phyloP scores from a whole-genome alignment of 371 early-diverging fungal species.

The Paraphysoderma sedebokerense region DNA sequence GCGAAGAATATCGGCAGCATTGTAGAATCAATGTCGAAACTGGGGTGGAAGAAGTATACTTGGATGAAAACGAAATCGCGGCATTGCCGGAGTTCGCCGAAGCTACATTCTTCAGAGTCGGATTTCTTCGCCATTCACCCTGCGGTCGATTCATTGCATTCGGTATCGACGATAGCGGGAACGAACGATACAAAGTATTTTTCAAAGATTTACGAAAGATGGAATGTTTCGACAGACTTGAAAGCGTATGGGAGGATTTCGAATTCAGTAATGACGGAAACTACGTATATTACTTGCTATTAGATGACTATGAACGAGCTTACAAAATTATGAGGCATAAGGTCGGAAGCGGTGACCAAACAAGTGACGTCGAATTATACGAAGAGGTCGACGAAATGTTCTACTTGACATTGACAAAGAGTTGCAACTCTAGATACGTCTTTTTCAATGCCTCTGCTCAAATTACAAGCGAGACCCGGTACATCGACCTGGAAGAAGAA shows the following conservation, averaged over 20 bases:
- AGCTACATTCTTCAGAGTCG: conserved; percentile 28
- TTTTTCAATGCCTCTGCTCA: conserved; percentile 29
- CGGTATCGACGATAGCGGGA: conserved; percentile 30
- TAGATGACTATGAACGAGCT: conserved; percentile 35
- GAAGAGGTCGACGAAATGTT: conserved; percentile 43
- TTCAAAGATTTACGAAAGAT: conserved; percentile 25
- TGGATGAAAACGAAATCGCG: conserved; percentile 35
- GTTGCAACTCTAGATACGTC: conserved; percentile 23
- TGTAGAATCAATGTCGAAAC: conserved; percentile 12
- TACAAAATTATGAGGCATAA: conserved; percentile 27
- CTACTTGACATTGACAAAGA: conserved; percentile 26
- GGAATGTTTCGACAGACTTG: conserved; percentile 17
- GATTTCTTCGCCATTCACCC: conserved; percentile 30
- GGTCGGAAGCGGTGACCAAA: conserved; percentile 12
- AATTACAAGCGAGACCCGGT: conserved; percentile 34
- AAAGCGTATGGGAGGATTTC: conserved; percentile 29
- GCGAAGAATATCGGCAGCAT: conserved; percentile 32
- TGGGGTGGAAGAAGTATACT: conserved; percentile 18
- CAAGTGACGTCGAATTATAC: conserved; percentile 21
- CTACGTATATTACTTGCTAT: conserved; percentile 23
- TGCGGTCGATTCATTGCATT: conserved; percentile 28
- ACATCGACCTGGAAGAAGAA: conserved; percentile 16
- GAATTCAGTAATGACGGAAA: conserved; percentile 29
- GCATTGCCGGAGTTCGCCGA: conserved; percentile 11
- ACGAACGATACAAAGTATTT: conserved; percentile 29